These are phyloP conservation scores for Blastobotrys apis DNA, from an alignment of 1,139 yeast species.

Conservation along the genomic window DNA sequence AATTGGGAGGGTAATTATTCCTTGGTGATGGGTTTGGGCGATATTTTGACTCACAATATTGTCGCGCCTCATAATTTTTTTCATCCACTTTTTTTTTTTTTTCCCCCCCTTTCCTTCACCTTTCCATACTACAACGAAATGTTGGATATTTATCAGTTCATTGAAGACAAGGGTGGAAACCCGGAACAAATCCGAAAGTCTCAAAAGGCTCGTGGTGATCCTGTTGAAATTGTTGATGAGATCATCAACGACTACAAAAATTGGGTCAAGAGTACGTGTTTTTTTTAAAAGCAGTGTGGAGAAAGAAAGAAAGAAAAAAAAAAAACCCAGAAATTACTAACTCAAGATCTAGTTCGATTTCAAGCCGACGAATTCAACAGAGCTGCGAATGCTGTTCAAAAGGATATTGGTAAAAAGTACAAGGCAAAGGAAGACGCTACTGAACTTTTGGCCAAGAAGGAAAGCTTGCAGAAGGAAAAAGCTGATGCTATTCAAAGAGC, in stretches of 20 bases:
- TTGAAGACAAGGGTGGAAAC: constrained; percentile 94
- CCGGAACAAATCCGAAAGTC: constrained; percentile 85
- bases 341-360: constrained; percentile 52
- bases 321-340: background rate
- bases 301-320: background rate
- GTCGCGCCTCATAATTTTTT: no score
- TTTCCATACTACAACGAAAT: constrained; percentile 36
- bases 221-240: constrained; percentile 94
- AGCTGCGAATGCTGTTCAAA: constrained; percentile 79
- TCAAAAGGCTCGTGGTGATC: constrained; percentile 89
- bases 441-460: constrained; percentile 78
- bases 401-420: constrained; percentile 86
- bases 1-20: no score
- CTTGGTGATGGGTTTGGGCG: no score
- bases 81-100: background rate
- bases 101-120: constrained; percentile 1
- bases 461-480: constrained; percentile 64
- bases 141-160: constrained; percentile 89
- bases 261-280: constrained; percentile 63
- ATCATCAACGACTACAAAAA: constrained; percentile 84
- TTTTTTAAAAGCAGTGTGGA: background rate
- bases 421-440: constrained; percentile 87
- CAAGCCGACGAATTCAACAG: constrained; percentile 89
- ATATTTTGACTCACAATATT: no score
- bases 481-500: constrained; percentile 61